Evolutionary conservation across 2,329 filamentous ascomycete species (phyloP), one percentile per base, ranked within the genome.

Genomic region (Fusarium sp.): DNA sequence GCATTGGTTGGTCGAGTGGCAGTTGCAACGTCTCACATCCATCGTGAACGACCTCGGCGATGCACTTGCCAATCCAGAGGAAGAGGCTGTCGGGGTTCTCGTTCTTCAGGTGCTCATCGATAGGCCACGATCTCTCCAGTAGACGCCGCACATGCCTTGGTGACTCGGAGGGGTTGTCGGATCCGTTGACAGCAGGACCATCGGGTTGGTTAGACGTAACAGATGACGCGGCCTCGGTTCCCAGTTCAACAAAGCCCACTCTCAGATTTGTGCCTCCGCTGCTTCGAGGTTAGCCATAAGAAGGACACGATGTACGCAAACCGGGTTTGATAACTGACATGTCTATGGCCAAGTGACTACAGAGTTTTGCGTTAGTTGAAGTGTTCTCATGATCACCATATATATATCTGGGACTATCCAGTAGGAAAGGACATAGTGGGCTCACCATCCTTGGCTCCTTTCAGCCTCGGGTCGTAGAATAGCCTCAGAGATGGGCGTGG

Each of bases 31-130:
- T 73, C 6, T 82, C 74, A 65, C 85, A 84, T 8, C 87, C 89
- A 65, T 90, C 86, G 34, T 82, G 82, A 15, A 95, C 90, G 4
- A 95, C 92, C 65, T 91, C 85, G 13, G 91, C 91, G 72, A 96
- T 93, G 74, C 91, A 92, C 72, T 88, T 84, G 28, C 93, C 93
- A 70, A 96, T 93, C 93, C 93, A 96, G n/a, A 86, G 81, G 78
- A 96, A 96, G 3, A 95, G 82, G 61, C 90, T 89, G 60, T 94
- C 90, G 1, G 91, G 89, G 68, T 94, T 91, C 71, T 94, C 89
- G 78, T 88, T 89, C 76, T 94, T 94, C 67, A 94, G 80, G 58
- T 91, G 88, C 43, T 94, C 89, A 50, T 87, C 87, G 72, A 95
- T 95, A 8, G 91, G 88, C 92, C 92, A 94, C 57, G 88, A 88